These are phyloP conservation scores for Rhodotorula graminis DNA, from an alignment of 768 basidiomycete genomes.

Conservation along the genomic window DNA sequence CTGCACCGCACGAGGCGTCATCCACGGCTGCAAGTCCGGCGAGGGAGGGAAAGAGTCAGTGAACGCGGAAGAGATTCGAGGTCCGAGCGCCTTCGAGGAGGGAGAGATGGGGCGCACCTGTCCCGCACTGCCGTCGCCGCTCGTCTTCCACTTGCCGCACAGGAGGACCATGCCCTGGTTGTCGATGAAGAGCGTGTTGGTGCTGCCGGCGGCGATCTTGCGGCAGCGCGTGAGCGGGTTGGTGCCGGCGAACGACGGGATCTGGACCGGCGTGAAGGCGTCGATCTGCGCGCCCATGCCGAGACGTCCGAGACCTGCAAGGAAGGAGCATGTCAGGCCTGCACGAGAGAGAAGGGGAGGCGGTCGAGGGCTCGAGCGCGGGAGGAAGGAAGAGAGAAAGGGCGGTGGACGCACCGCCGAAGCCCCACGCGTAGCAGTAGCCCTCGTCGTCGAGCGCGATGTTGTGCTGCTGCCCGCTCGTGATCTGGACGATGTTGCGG, in stretches of 20 bases:
- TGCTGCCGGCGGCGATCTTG: conserved; percentile 69
- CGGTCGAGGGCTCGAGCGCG: no score
- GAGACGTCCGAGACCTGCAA: conserved; percentile 67
- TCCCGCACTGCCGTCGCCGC: conserved; percentile 67
- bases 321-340: no score
- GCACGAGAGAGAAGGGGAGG: no score
- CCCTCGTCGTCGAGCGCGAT: conserved; percentile 70
- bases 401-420: conserved; percentile 59
- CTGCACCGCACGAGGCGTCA: conserved; percentile 48
- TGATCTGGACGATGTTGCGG: conserved; percentile 72
- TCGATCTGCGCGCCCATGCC: conserved; percentile 84
- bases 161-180: conserved; percentile 61
- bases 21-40: conserved; percentile 27
- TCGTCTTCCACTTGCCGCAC: conserved; percentile 76
- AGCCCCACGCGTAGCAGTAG: conserved; percentile 77
- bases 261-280: conserved; percentile 68
- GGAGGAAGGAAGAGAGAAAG: background rate
- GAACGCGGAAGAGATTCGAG: background rate
- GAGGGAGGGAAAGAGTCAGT: no score
- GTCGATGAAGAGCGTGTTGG: conserved; percentile 78
- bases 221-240: conserved; percentile 61
- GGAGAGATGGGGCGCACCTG: conserved; percentile 17
- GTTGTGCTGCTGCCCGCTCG: conserved; percentile 81
- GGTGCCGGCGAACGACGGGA: conserved; percentile 76
- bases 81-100: no score